These are phyloP conservation scores for Inga leiocalycina DNA, from an alignment of 306 rosid species.

Conservation along the genomic window DNA sequence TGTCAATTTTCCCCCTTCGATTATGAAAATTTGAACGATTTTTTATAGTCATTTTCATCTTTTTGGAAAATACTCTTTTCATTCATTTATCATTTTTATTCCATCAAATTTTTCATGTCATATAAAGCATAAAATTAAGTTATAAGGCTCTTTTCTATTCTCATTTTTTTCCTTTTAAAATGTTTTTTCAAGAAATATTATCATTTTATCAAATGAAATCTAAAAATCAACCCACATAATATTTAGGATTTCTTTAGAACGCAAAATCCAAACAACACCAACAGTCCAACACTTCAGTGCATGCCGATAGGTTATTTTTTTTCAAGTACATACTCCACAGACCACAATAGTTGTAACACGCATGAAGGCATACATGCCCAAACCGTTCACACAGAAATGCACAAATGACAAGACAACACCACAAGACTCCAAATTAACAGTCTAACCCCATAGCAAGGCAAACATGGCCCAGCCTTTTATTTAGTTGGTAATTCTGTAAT, in stretches of 20 bases:
- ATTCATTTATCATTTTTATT: neutral
- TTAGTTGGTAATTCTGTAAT: slow-evolving; percentile 55
- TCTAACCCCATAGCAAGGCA: slow-evolving; percentile 30
- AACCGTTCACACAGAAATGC: neutral
- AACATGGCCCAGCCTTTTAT: slow-evolving; percentile 53
- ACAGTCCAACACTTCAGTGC: neutral
- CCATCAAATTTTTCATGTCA: neutral
- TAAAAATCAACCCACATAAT: slow-evolving; percentile 22
- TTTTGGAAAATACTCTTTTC: neutral
- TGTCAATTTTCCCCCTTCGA: neutral
- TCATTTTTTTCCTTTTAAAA: too few species aligned
- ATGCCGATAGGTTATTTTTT: neutral
- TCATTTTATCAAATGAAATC: neutral
- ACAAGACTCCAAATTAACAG: slow-evolving; percentile 34
- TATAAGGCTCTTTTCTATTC: neutral
- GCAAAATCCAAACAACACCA: slow-evolving; percentile 22
- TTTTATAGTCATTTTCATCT: neutral
- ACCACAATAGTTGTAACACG: neutral
- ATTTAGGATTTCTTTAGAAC: slow-evolving; percentile 15
- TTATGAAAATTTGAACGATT: too few species aligned
- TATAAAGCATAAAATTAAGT: neutral
- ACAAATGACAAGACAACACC: neutral
- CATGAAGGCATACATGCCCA: neutral
- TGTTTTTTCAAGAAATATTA: neutral
- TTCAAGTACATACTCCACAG: neutral